Evolutionary conservation across 2,329 filamentous ascomycete genomes (phyloP).

Genomic region (Arthrobotrys musiformis): DNA sequence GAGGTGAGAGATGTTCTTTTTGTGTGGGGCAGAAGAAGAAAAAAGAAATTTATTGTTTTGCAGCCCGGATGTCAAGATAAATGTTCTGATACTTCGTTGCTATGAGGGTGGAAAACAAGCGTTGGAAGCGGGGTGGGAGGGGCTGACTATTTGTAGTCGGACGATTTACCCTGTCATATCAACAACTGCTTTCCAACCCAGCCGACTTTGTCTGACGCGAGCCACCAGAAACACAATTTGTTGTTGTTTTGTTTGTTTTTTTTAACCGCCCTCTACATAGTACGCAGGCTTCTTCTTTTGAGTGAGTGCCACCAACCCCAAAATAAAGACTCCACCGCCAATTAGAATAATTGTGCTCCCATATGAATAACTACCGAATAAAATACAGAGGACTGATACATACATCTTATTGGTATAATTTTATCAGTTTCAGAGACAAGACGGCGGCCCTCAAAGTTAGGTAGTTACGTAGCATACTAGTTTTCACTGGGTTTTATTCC

Average conservation of each 20-base stretch:
- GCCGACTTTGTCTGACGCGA: slow-evolving; percentile 4
- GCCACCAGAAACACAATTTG: not conserved
- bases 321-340: not conserved
- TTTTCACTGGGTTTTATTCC: too few species aligned
- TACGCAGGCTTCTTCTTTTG: not conserved
- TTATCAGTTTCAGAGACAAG: too few species aligned
- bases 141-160: slow-evolving; percentile 55
- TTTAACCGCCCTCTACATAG: not conserved
- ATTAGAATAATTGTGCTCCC: too few species aligned
- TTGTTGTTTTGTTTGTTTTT: slow-evolving; percentile 30
- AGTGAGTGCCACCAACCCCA: not conserved
- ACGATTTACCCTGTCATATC: slow-evolving; percentile 35
- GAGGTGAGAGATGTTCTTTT: not conserved
- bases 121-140: slow-evolving; percentile 53
- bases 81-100: not conserved
- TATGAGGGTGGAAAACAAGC: slow-evolving; percentile 8
- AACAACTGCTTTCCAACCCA: slow-evolving; percentile 1
- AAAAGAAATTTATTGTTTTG: not conserved
- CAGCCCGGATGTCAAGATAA: not conserved
- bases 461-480: too few species aligned
- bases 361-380: too few species aligned
- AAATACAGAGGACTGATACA: too few species aligned
- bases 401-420: too few species aligned
- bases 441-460: too few species aligned
- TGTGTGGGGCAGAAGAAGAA: too few species aligned